Evolutionary conservation across 164 flowering plant species (phyloP), one percentile per base, ranked within the genome.

Genomic region (Houttuynia cordata): DNA sequence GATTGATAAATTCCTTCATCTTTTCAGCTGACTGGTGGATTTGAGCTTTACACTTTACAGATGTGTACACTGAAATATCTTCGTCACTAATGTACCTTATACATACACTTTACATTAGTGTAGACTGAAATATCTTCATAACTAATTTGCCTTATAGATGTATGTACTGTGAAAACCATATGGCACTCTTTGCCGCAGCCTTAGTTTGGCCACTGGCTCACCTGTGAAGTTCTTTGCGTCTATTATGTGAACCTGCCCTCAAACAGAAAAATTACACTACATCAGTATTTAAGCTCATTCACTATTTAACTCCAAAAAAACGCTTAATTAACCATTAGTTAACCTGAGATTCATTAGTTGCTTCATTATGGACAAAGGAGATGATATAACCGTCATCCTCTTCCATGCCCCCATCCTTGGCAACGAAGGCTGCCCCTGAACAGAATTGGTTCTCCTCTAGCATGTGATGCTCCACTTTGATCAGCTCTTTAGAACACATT

Each of bases 371-470:
- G 34, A 84, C 79, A 60, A 68, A 77, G 49, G 81, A 68, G 67
- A 84, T 62, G 8, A 84, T 70, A 82, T 84, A 86, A 23, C 87
- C 88, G 69, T 84, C 88, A 62, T 83, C 88, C 62, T 84, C 85
- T 25, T 79, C 77, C 20, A n/a, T 12, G 20, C 71, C 70, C 42
- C 66, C 76, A 23, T 58, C 50, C 65, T 72, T 83, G 0, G 87
- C 22, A 3, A 86, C 82, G 71, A 83, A 86, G 5, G 72, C 62
- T 42, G 76, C 76, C 30, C 89, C 93, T 18, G 73, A 70, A 69
- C 87, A 80, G 67, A 71, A 83, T 12, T 61, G 65, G 61, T 74
- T 79, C 30, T 75, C 65, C 55, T 70, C 82, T 41, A 86, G 71
- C 62, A 50, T 68, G 42, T 83, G 89, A 62, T 77, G 75, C 58